phyloP scores from a whole-genome alignment of 129 eudicot species.

The Scalesia atractyloides region DNA sequence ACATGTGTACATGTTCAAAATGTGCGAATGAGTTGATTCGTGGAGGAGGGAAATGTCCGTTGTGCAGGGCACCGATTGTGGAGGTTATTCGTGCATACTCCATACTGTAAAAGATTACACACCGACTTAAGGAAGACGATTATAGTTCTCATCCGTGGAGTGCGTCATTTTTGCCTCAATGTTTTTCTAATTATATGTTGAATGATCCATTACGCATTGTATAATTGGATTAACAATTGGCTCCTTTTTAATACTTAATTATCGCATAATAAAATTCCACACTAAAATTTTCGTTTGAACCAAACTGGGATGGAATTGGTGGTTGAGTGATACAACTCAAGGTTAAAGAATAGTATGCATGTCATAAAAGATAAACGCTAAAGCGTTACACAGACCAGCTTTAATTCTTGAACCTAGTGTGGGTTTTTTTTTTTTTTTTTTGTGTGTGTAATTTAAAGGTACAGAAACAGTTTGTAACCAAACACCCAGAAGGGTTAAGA shows the following conservation, averaged over 20 bases:
- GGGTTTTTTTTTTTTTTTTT: not conserved
- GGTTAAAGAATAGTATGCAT: not conserved
- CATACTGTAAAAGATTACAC: conserved; percentile 68
- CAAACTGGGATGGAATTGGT: conserved; percentile 16
- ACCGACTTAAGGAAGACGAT: conserved; percentile 38
- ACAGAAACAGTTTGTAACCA: not conserved
- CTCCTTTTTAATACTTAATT: conserved; percentile 40
- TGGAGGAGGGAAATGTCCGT: conserved; percentile 96
- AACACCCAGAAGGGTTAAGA: not conserved
- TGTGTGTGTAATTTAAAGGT: not conserved
- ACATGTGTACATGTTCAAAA: conserved; percentile 96
- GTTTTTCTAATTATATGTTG: conserved; percentile 55
- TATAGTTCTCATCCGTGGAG: conserved; percentile 38
- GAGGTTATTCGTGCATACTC: conserved; percentile 98
- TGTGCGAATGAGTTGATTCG: conserved; percentile 97
- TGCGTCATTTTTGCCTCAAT: conserved; percentile 38
- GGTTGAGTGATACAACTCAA: conserved; percentile 21
- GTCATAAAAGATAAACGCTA: not conserved
- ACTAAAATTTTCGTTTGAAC: conserved; percentile 19
- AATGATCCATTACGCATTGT: conserved; percentile 41
- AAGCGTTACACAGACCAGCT: not conserved
- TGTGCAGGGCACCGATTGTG: conserved; percentile 97
- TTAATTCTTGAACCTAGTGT: not conserved
- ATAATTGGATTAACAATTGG: conserved; percentile 51
- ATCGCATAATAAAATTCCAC: conserved; percentile 43